Evolutionary conservation across 192 early-diverging fungal species (phyloP).

Genomic region (Rhizophlyctis rosea): DNA sequence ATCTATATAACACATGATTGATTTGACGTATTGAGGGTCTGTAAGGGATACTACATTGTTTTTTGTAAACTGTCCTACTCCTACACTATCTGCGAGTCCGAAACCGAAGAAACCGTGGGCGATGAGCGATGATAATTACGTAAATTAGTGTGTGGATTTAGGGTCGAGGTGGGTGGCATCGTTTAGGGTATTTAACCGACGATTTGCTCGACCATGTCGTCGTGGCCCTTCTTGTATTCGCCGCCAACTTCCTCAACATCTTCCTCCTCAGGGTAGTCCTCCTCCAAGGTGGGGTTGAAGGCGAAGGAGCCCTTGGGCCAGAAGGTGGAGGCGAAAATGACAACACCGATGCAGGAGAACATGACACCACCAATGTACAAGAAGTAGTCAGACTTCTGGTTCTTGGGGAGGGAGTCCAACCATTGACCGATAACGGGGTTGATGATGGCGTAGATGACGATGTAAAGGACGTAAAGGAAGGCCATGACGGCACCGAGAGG

Average conservation of each 20-base stretch:
- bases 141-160: too few species aligned
- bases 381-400: slow-evolving; percentile 31
- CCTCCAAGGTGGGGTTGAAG: slow-evolving; percentile 22
- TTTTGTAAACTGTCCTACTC: too few species aligned
- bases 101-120: too few species aligned
- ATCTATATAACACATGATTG: too few species aligned
- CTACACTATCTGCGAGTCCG: too few species aligned
- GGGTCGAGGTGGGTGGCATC: too few species aligned
- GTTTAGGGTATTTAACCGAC: too few species aligned
- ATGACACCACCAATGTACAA: slow-evolving; percentile 44
- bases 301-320: slow-evolving; percentile 49
- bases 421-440: slow-evolving; percentile 37
- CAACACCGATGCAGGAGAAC: slow-evolving; percentile 38
- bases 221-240: neutral
- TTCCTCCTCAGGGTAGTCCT: slow-evolving; percentile 11
- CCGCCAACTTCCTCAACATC: neutral
- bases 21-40: too few species aligned
- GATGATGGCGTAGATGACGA: slow-evolving; percentile 46
- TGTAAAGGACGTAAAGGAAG: slow-evolving; percentile 52
- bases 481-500: slow-evolving; percentile 55
- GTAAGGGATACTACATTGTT: too few species aligned
- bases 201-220: neutral
- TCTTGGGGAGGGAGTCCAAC: slow-evolving; percentile 31
- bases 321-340: slow-evolving; percentile 51
- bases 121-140: too few species aligned